Base-by-base conservation (phyloP, 2,329 filamentous ascomycete genomes). In the Mycogone perniciosa region DNA sequence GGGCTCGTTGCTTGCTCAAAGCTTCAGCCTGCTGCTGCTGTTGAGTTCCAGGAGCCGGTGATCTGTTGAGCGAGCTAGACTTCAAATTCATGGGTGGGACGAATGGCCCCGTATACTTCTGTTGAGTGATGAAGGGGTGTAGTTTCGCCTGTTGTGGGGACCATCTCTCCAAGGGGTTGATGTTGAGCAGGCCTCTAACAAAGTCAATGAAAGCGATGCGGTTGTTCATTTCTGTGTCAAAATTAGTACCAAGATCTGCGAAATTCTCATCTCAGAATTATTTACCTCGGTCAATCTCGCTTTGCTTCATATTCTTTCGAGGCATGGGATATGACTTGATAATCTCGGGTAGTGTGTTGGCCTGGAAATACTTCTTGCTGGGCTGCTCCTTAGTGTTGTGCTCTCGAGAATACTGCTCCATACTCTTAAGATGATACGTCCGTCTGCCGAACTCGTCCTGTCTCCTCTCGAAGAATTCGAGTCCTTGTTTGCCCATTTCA, bases 301-400 rank as follows among this genome's bases (percentile, higher is more conserved):
- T 88, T 67, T 87, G 90, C 74, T 99, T 99, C 93, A 99, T 99
- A 64, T 96, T 96, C 74, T 99, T 99, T 63, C 93, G 81, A 44
- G 93, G 93, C 92, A 99, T 96, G 5, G 93, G 88, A 65, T 99
- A 99, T 50, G 88, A 90, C 66, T 95, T 89, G 72, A 99, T 97
- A 57, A 99, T 99, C 59, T 99, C 93, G 4, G 92, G 92, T 48
- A 99, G 73, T 1, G 90, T 95, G 38, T 84, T 96, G 34, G 91
- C 90, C 61, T 92, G 88, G 73, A 99, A 99, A 69, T 99, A 99
- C 71, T 97, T 97, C 76, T 99, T 99, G 81, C 93, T 99, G 26
- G 93, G 93, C 68, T 97, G 93, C 69, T 99, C 93, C 68, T 99
- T 99, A 34, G 90, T 93, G 53, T 88, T 88, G 66, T 96, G 93